Base-by-base conservation (phyloP, 495 filamentous ascomycete species). In the Neurospora sp. region DNA sequence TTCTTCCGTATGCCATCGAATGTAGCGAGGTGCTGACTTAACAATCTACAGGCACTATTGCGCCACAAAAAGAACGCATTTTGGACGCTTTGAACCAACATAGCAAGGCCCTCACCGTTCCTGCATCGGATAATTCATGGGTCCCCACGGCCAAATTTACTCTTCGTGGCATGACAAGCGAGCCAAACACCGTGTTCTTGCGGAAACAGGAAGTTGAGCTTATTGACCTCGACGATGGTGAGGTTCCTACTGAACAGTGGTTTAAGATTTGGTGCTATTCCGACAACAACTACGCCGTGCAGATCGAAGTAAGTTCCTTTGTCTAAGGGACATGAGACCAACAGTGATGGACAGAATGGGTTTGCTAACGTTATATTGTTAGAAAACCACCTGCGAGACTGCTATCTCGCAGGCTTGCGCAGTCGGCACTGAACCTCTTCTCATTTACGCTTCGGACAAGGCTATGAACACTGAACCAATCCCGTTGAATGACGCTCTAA, bases 381-480 rank as follows among this genome's bases (percentile, higher is more conserved):
- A 82, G 81, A 77, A 78, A 69, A 76, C 74, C 37, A 77, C 75
- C 0, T 72, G 75, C 41, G 80, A 84, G 61, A 74, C 77, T 20
- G 81, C 81, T 18, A 71, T 82, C 31, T 48, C 76, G n/a, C 78
- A 80, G 40, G 79, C 80, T 5, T 82, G 81, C 68, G 79, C 78
- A 0, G 76, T 74, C 8, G 75, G 75, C 12, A 76, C 75, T 40
- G 73, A 71, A 10, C 83, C 83, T 1, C 75, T 84, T n/a, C 71
- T 86, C 7, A 74, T 87, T 5, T 87, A 83, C 69, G 83, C 85
- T 11, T 78, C 80, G 2, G 82, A 85, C 53, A 74, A 76, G 53
- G 84, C 84, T 38, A 71, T 86, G 75, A 66, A 76, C 1, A 73
- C 78, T 10, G 73, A 79, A 6, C 76, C 74, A 14, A 41, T 79